Percentiles rank a stretch among this genome's conserved stretches.
phyloP scores from a whole-genome alignment of 192 early-diverging fungal species.

The Umbelopsis sp. region DNA sequence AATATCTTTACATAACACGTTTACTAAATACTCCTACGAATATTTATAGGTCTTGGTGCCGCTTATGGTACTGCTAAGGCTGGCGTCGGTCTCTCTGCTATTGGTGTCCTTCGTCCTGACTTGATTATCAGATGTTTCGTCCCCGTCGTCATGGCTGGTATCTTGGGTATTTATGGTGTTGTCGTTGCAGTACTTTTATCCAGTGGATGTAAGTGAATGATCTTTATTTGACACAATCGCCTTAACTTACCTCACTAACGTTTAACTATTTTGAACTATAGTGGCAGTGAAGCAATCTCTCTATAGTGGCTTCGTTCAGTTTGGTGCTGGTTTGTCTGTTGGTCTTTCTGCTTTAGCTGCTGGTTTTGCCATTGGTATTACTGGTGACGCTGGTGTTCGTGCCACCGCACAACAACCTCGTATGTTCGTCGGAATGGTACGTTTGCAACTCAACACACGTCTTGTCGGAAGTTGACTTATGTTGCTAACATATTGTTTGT shows the following conservation, averaged over 20 bases:
- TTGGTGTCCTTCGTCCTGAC: slow-evolving; percentile 87
- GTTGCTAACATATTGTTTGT: not conserved
- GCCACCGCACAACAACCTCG: slow-evolving; percentile 79
- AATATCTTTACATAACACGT: too few relatives aligned
- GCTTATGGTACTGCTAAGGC: slow-evolving; percentile 93
- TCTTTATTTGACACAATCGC: not conserved
- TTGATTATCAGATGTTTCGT: slow-evolving; percentile 87
- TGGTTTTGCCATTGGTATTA: slow-evolving; percentile 90
- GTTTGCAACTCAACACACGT: not conserved
- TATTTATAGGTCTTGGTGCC: slow-evolving; percentile 76
- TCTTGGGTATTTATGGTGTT: slow-evolving; percentile 98
- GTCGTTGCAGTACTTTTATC: slow-evolving; percentile 94
- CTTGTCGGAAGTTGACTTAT: not conserved
- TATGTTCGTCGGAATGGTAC: slow-evolving; percentile 81
- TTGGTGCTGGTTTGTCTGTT: slow-evolving; percentile 79
- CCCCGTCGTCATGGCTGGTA: slow-evolving; percentile 98
- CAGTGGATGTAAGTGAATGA: slow-evolving; percentile 65
- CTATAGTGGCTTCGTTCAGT: slow-evolving; percentile 71
- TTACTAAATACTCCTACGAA: not conserved
- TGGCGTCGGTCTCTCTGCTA: slow-evolving; percentile 85
- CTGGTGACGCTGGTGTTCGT: slow-evolving; percentile 87
- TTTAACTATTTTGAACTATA: not conserved
- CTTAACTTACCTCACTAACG: not conserved
- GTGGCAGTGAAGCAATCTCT: slow-evolving; percentile 19
- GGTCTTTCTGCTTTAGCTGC: slow-evolving; percentile 86